phyloP scores from a whole-genome alignment of 2,329 filamentous ascomycete species.

The Pestalotiopsis sp. region DNA sequence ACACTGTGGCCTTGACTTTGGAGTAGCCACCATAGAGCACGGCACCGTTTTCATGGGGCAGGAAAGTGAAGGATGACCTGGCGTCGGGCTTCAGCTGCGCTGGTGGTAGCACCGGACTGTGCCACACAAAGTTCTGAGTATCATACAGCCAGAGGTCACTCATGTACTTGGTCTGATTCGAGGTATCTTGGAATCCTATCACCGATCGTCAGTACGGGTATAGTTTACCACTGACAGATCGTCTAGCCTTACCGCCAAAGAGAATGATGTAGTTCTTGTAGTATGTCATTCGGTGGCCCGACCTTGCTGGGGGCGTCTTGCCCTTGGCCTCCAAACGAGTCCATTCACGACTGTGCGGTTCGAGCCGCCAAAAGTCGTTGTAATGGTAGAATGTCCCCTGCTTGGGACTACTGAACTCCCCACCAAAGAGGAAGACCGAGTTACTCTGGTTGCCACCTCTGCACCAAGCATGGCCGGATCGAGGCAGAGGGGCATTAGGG shows the following conservation, averaged over 20 bases:
- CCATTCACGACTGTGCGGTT: slow-evolving; percentile 86
- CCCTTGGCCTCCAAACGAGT: slow-evolving; percentile 79
- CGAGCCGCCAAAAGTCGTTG: slow-evolving; percentile 95
- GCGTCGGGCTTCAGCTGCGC: slow-evolving; percentile 87
- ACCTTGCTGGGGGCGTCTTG: slow-evolving; percentile 79
- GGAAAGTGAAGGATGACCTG: slow-evolving; percentile 85
- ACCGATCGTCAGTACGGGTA: slow-evolving; percentile 13
- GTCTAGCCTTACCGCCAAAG: slow-evolving; percentile 64
- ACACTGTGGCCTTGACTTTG: slow-evolving; percentile 72
- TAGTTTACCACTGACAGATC: background rate
- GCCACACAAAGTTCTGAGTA: slow-evolving; percentile 83
- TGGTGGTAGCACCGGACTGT: slow-evolving; percentile 70
- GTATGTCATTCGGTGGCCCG: slow-evolving; percentile 93
- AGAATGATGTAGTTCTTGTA: slow-evolving; percentile 96
- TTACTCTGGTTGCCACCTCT: slow-evolving; percentile 78
- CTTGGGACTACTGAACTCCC: slow-evolving; percentile 89
- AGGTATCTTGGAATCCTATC: slow-evolving; percentile 86
- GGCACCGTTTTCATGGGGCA: slow-evolving; percentile 87
- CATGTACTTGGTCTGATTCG: slow-evolving; percentile 90
- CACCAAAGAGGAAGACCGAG: slow-evolving; percentile 89
- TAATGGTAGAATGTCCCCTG: slow-evolving; percentile 99
- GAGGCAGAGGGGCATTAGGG: slow-evolving; percentile 86
- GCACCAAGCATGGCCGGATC: slow-evolving; percentile 94
- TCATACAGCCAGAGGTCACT: slow-evolving; percentile 96
- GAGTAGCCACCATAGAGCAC: slow-evolving; percentile 94